A percentile compares a stretch with the other conserved stretches of the same genome.
These are phyloP conservation scores for Microthyrium microscopicum DNA, from an alignment of 2,329 filamentous ascomycete genomes.

Conservation along the genomic window DNA sequence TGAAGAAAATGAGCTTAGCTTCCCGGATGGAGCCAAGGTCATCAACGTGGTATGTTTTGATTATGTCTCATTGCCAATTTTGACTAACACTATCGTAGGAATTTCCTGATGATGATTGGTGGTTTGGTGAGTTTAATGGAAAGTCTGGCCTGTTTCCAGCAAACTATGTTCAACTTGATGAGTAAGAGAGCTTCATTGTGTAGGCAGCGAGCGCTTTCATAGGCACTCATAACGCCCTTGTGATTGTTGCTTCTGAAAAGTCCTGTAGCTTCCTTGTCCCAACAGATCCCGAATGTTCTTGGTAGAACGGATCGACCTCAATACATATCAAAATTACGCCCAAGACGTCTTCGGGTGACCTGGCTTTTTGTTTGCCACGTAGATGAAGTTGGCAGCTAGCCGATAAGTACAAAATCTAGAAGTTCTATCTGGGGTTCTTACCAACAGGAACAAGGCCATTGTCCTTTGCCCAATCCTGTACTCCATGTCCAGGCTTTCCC, in stretches of 20 bases:
- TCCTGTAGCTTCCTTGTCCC: no score
- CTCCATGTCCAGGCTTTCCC: constrained; percentile 30
- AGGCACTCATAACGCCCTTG: no score
- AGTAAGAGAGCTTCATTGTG: constrained; percentile 15
- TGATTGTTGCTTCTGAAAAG: no score
- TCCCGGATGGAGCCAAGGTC: constrained; percentile 77
- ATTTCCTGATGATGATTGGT: constrained; percentile 98
- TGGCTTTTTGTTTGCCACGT: constrained; percentile 31
- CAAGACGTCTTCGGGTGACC: no score
- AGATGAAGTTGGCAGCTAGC: constrained; percentile 29
- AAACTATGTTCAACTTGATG: constrained; percentile 32
- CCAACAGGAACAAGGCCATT: constrained; percentile 32
- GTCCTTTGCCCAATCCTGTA: constrained; percentile 32
- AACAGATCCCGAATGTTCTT: no score
- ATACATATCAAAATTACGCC: no score
- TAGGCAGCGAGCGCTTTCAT: no score
- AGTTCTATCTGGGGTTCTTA: constrained; percentile 11
- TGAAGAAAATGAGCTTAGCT: constrained; percentile 76
- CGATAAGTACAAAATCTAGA: constrained; percentile 4
- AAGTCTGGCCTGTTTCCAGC: constrained; percentile 62
- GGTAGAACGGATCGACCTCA: no score
- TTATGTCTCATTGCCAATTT: background rate
- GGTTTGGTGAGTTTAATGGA: constrained; percentile 75
- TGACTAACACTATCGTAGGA: constrained; percentile 35
- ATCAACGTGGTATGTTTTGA: constrained; percentile 49